Conservation (phyloP, 805 yeast genomes). For the Scheffersomyces lignosus region DNA sequence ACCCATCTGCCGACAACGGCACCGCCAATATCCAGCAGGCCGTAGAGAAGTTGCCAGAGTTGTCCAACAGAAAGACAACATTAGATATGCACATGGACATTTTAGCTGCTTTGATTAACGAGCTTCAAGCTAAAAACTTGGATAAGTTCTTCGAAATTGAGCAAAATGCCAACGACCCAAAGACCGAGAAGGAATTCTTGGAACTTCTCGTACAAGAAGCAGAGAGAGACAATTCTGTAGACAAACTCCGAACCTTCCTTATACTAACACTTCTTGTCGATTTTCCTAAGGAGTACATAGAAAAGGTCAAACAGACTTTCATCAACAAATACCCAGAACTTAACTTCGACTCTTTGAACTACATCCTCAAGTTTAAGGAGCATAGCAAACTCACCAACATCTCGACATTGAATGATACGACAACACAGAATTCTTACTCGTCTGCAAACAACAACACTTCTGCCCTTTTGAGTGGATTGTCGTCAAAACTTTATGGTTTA, state of each 20-base stretch:
- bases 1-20: conserved; percentile 54
- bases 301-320: conserved; percentile 66
- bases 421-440: conserved; percentile 21
- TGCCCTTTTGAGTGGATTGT: conserved; percentile 69
- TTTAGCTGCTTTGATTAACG: conserved; percentile 76
- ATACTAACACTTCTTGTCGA: conserved; percentile 60
- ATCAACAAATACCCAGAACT: conserved; percentile 46
- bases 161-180: conserved; percentile 69
- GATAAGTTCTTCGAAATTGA: conserved; percentile 94
- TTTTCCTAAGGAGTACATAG: conserved; percentile 27
- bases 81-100: conserved; percentile 98
- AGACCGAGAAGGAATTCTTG: conserved; percentile 57
- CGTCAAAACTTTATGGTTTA: conserved; percentile 75
- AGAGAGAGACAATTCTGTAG: conserved; percentile 62
- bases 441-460: conserved; percentile 41
- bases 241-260: conserved; percentile 85
- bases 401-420: conserved; percentile 23
- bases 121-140: conserved; percentile 80
- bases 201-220: conserved; percentile 54
- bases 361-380: conserved; percentile 81
- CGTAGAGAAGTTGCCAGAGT: conserved; percentile 87
- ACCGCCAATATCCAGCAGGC: conserved; percentile 78
- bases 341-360: conserved; percentile 64
- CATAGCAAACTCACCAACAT: conserved; percentile 50
- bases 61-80: conserved; percentile 81